A percentile compares a stretch with the other conserved stretches of the same genome.
phyloP scores from a whole-genome alignment of 352 stramenopile genomes.

The Globisporangium takayamanum region DNA sequence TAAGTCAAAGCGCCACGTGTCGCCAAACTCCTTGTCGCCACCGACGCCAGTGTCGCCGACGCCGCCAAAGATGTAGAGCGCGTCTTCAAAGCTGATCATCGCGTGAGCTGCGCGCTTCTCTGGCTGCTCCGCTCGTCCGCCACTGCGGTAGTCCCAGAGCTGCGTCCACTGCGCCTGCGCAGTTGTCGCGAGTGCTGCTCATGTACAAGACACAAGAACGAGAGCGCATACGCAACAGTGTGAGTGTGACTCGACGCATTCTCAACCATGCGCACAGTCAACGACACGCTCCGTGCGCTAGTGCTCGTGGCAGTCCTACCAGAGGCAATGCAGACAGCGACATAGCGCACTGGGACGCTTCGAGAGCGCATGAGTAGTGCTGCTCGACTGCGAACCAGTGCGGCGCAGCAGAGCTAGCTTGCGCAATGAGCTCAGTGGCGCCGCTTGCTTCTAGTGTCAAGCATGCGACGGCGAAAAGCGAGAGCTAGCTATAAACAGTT shows the following conservation, averaged over 20 bases:
- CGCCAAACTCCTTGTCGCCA: slow-evolving; percentile 51
- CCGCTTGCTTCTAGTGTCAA: too few species aligned
- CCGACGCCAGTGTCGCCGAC: slow-evolving; percentile 25
- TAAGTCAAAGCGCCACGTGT: slow-evolving; percentile 66
- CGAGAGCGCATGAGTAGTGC: background rate
- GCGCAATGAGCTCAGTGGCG: background rate
- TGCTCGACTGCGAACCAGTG: background rate
- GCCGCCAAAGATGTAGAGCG: slow-evolving; percentile 59
- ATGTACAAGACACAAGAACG: background rate
- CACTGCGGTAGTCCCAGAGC: slow-evolving; percentile 30
- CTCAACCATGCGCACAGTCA: background rate
- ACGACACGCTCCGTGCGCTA: background rate
- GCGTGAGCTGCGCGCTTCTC: slow-evolving; percentile 51
- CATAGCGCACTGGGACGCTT: background rate
- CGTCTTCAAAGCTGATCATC: slow-evolving; percentile 36
- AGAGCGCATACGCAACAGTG: background rate
- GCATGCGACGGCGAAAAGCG: too few species aligned
- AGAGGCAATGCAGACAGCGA: background rate
- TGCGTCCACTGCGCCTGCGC: slow-evolving; percentile 41
- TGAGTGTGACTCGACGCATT: background rate
- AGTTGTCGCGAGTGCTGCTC: background rate
- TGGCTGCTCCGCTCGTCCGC: slow-evolving; percentile 17
- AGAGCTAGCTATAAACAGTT: too few species aligned
- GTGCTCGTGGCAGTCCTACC: background rate
- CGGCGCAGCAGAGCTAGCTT: background rate